phyloP scores from a whole-genome alignment of 768 basidiomycete genomes.

The Trametes gibbosa region DNA sequence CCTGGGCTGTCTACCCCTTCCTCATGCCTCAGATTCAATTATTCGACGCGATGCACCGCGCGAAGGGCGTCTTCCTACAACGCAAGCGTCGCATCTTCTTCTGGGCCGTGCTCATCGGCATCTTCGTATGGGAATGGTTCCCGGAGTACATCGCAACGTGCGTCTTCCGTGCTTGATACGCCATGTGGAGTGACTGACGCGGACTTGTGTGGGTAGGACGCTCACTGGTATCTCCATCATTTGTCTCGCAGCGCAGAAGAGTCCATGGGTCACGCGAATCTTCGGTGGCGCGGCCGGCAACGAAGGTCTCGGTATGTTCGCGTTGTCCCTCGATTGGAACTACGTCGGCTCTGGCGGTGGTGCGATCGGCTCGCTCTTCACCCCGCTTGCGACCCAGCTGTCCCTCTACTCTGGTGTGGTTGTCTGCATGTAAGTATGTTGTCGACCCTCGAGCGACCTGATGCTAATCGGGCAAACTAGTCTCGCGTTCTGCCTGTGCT shows the following conservation, averaged over 20 bases:
- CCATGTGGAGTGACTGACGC: background rate
- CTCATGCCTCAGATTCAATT: constrained; percentile 41
- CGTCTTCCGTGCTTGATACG: background rate
- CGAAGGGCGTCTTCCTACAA: constrained; percentile 35
- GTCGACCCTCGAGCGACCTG: constrained; percentile 6
- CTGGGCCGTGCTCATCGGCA: constrained; percentile 34
- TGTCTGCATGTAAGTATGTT: constrained; percentile 37
- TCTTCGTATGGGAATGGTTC: constrained; percentile 45
- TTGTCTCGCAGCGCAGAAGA: constrained; percentile 51
- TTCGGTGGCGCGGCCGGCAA: constrained; percentile 65
- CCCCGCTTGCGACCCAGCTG: constrained; percentile 22
- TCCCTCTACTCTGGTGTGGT: constrained; percentile 23
- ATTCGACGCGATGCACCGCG: constrained; percentile 43
- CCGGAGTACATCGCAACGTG: constrained; percentile 32
- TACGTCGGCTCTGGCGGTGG: constrained; percentile 30
- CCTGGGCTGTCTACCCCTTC: constrained; percentile 43
- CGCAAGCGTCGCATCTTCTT: constrained; percentile 36
- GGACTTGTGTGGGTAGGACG: constrained; percentile 27
- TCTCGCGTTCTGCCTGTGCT: constrained; percentile 40
- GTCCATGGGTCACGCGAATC: constrained; percentile 48
- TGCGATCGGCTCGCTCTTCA: constrained; percentile 43
- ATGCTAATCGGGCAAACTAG: background rate
- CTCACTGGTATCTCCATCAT: constrained; percentile 62
- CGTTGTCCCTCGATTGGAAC: constrained; percentile 60
- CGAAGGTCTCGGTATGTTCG: constrained; percentile 56